Evolutionary conservation across 352 stramenopile genomes (phyloP).

Genomic region (Pythium phragmitis): DNA sequence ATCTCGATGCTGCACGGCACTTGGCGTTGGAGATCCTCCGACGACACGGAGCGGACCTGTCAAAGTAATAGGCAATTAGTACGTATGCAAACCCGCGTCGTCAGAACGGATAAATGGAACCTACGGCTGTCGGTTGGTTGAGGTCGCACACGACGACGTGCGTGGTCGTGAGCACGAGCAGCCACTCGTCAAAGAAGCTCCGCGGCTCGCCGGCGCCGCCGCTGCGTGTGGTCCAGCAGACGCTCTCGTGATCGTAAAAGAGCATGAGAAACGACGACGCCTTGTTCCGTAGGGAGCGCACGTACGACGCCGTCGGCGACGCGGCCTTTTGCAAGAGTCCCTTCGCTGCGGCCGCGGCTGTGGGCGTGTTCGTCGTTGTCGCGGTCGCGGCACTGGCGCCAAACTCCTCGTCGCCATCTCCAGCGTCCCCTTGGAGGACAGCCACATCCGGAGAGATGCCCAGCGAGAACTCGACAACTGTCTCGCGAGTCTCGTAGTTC

Average conservation of each 20-base stretch:
- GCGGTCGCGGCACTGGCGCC: neutral
- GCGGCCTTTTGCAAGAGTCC: constrained; percentile 38
- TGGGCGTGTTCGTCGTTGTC: constrained; percentile 11
- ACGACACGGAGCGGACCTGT: constrained; percentile 38
- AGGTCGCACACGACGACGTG: constrained; percentile 75
- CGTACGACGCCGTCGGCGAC: constrained; percentile 50
- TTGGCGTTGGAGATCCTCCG: constrained; percentile 64
- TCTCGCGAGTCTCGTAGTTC: constrained; percentile 71
- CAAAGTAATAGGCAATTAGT: neutral
- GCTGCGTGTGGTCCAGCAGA: constrained; percentile 44
- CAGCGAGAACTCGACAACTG: constrained; percentile 65
- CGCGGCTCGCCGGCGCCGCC: constrained; percentile 31
- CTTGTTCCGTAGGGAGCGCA: constrained; percentile 46
- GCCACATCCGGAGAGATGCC: constrained; percentile 43
- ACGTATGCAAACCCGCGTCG: no score
- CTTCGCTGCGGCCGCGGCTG: constrained; percentile 18
- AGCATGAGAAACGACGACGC: constrained; percentile 50
- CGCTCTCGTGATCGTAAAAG: constrained; percentile 77
- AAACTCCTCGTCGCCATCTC: constrained; percentile 21
- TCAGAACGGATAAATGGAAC: neutral
- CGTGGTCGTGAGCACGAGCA: constrained; percentile 56
- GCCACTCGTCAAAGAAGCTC: constrained; percentile 69
- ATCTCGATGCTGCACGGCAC: constrained; percentile 57
- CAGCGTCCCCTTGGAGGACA: constrained; percentile 26
- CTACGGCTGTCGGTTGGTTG: constrained; percentile 56